Base-by-base conservation (phyloP, 371 early-diverging fungal species). In the Syncephalastrum racemosum region DNA sequence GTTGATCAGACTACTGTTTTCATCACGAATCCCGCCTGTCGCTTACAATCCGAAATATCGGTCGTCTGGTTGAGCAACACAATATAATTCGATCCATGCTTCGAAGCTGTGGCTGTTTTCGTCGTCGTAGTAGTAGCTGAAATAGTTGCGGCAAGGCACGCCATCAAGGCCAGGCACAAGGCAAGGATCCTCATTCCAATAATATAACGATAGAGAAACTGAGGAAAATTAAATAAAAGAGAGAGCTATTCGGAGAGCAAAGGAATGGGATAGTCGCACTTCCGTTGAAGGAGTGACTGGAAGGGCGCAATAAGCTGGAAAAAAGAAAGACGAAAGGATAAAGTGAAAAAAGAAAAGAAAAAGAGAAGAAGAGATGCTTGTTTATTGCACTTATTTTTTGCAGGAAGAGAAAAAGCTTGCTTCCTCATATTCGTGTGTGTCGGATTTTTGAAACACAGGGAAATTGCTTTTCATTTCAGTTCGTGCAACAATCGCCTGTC, bases 271-370 rank as follows among this genome's bases (percentile, higher is more conserved):
- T 23, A 40, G 20, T 31, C 36, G 36, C 36, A 31, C 36, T 31
- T 31, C 36, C 36, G 36, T 31, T 5, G 36, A 31, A 31, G 36
- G 36, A 31, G 36, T 31, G 36, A 10, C 36, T 31, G 36, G 36
- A 31, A 31, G 36, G 10, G 36, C 36, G 3, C 10, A 31, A 8
- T 31, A 31, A 31, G 18, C 18, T 19, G 20, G 52, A 36, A 18
- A 15, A 51, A 20, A 39, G 52, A 39, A 36, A 50, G 50, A 50
- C 14, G 25, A 50, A 50, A 23, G 16, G 25, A 50, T 23, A 25
- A 50, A 22, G n/a, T 24, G 24, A 12, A 22, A 50, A 50, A 27
- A 24, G 25, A 50, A 50, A 50, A 50, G 16, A 50, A 27, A 50
- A 25, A 22, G 25, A 50, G 18, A 15, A 50, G 25, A 50, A 45